Percentiles rank a stretch among this genome's conserved stretches.
These are phyloP conservation scores for Magnaporthales sp. DNA, from an alignment of 2,329 filamentous ascomycete genomes.

Conservation along the genomic window DNA sequence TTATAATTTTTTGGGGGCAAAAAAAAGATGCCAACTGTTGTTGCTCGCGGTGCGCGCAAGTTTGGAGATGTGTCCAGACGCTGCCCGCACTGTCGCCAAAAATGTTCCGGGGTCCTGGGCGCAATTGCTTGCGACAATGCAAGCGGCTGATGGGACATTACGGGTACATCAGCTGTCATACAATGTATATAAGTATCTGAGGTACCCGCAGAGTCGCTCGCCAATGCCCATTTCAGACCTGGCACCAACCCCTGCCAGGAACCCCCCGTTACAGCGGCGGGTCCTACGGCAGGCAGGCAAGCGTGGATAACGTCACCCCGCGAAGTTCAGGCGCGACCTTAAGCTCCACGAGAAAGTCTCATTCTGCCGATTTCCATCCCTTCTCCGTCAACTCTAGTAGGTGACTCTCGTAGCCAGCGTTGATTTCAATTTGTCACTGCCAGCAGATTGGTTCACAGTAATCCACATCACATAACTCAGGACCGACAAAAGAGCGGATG, in stretches of 20 bases:
- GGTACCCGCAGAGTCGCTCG: not conserved
- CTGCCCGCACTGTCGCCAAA: not conserved
- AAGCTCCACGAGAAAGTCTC: not conserved
- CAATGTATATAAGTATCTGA: not conserved
- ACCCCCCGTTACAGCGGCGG: not conserved
- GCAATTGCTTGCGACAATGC: not conserved
- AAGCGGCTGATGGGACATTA: not conserved
- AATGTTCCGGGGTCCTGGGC: not conserved
- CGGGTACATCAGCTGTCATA: not conserved
- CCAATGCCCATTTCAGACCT: not conserved
- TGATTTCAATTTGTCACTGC: not conserved
- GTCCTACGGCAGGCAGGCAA: not conserved
- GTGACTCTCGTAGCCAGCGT: not conserved
- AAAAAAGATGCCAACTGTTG: not conserved
- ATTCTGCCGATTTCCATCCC: not conserved
- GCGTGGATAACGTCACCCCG: conserved; percentile 1
- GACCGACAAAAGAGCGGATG: not conserved
- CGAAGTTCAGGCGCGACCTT: not conserved
- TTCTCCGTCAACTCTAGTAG: not conserved
- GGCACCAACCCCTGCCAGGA: not conserved
- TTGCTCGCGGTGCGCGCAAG: not conserved
- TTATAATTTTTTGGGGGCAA: not conserved
- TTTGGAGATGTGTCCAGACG: conserved; percentile 1
- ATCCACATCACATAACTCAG: not conserved
- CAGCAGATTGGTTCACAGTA: not conserved